Base-by-base conservation (phyloP, 2,329 filamentous ascomycete genomes). In the Cordyceps pruinosa region DNA sequence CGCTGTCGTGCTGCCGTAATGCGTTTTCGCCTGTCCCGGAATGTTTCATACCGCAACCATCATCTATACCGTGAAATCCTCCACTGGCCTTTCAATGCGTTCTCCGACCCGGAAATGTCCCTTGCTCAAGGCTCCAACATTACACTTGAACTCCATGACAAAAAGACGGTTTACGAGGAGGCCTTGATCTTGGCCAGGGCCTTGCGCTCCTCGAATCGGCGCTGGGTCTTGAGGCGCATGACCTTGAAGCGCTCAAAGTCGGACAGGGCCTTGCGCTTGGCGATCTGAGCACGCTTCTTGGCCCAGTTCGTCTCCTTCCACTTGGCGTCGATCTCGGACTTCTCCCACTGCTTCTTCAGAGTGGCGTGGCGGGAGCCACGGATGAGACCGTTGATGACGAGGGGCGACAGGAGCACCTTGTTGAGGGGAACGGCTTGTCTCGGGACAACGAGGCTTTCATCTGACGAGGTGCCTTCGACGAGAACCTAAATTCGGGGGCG, bases 211-310 rank as follows among this genome's bases (percentile, higher is more conserved):
- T 97, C 92, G 81, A 95, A 97, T 76, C 92, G 89, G 77, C 92
- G 90, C 88, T 97, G 92, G 87, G 99, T 99, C 88, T 93, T 95
- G 80, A 97, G 84, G 79, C 93, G 88, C 86, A 97, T 84, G 71
- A 97, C 94, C 89, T 99, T 97, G 90, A 97, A 99, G 77, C 94
- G 88, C 84, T 99, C 94, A 75, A 99, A 99, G 85, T 99, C 94
- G 79, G 87, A 95, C 67, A 99, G 83, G 72, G 85, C 85, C 81
- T 88, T 88, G 83, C 94, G 89, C 81, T 90, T 88, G 78, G 89
- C 83, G 70, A 84, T 83, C 80, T 90, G 88, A 68, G 86, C 85
- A 74, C 89, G 86, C 85, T 90, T 92, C 90, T 99, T 94, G 72
- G 92, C 90, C 87, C 89, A 96, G 77, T 85, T 85, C 83, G 85